A percentile compares a stretch with the other conserved stretches of the same genome.
These are phyloP conservation scores for Xerocomus amazonicus DNA, from an alignment of 1,284 basidiomycete genomes.

Conservation along the genomic window DNA sequence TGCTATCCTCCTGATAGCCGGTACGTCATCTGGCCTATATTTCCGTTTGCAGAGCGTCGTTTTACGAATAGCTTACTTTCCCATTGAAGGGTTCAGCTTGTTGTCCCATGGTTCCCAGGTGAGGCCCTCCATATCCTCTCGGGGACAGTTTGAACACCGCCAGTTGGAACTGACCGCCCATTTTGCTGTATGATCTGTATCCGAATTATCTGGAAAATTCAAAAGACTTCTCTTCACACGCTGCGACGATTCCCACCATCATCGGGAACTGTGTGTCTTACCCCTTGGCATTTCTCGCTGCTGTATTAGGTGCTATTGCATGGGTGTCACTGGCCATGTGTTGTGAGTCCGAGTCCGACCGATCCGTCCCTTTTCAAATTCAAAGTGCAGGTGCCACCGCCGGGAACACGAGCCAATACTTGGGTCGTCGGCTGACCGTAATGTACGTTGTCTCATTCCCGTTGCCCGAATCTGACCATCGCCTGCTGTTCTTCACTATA, in stretches of 20 bases:
- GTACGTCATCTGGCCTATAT: conserved; percentile 37
- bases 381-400: conserved; percentile 72
- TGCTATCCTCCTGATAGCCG: conserved; percentile 75
- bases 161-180: conserved; percentile 32
- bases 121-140: conserved; percentile 25
- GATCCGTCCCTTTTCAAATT: conserved; percentile 17
- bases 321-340: conserved; percentile 20
- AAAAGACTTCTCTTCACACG: conserved; percentile 56
- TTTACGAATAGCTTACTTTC: not conserved
- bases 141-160: conserved; percentile 52
- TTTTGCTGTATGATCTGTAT: conserved; percentile 56
- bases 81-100: conserved; percentile 79
- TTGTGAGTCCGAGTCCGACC: not conserved
- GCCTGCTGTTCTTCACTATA: not conserved
- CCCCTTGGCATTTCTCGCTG: conserved; percentile 44
- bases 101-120: conserved; percentile 82
- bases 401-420: conserved; percentile 78
- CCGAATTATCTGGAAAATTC: conserved; percentile 73
- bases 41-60: not conserved
- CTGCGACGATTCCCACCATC: conserved; percentile 84
- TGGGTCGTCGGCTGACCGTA: conserved; percentile 87
- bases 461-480: not conserved
- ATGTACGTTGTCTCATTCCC: conserved; percentile 45
- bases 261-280: conserved; percentile 83
- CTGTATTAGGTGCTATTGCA: conserved; percentile 83